phyloP scores from a whole-genome alignment of 2,329 filamentous ascomycete genomes.

The Calonectria pseudoturangicola region DNA sequence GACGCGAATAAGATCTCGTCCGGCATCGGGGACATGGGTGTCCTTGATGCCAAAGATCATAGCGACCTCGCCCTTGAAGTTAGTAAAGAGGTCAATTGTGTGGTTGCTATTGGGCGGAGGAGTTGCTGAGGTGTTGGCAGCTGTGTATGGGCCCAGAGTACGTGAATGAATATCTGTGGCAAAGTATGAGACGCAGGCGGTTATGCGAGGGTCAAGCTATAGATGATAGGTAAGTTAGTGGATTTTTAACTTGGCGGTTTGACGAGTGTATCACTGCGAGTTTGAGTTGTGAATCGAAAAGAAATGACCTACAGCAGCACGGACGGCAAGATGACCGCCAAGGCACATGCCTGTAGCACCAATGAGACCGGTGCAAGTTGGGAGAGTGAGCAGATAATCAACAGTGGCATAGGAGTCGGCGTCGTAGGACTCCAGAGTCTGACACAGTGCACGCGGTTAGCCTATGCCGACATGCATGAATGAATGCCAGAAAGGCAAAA shows the following conservation, averaged over 20 bases:
- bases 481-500: neutral
- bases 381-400: constrained; percentile 80
- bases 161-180: constrained; percentile 91
- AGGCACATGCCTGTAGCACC: constrained; percentile 94
- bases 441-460: constrained; percentile 22
- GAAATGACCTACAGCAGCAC: constrained; percentile 67
- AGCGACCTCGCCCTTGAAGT: constrained; percentile 87
- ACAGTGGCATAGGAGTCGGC: constrained; percentile 82
- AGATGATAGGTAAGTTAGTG: constrained; percentile 1
- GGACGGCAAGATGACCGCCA: constrained; percentile 88
- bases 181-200: constrained; percentile 90
- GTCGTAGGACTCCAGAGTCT: constrained; percentile 91
- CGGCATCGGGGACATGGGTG: constrained; percentile 89
- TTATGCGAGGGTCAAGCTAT: constrained; percentile 83
- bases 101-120: constrained; percentile 65
- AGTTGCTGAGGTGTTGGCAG: constrained; percentile 67
- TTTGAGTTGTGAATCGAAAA: neutral
- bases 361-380: constrained; percentile 87
- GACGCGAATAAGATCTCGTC: constrained; percentile 87
- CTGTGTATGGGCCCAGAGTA: constrained; percentile 79
- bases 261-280: constrained; percentile 20
- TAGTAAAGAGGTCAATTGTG: constrained; percentile 72
- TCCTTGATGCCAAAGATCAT: constrained; percentile 96
- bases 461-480: neutral
- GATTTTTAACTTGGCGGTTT: neutral